Evolutionary conservation across 345 rosid genomes (phyloP).

Genomic region (Eutrema yunnanense): DNA sequence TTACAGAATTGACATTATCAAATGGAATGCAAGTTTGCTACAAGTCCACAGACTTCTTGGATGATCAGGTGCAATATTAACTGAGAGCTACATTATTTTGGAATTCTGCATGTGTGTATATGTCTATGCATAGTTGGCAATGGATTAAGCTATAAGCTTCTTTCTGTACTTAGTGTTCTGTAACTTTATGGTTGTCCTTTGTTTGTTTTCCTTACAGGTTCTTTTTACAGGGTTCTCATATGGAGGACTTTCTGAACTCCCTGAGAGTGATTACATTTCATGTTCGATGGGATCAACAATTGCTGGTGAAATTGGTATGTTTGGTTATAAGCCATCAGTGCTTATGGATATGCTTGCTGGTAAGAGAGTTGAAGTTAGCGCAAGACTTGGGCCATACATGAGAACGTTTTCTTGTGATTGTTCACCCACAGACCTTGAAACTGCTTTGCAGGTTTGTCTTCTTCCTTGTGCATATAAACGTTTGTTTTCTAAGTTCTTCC

Average conservation of each 20-base stretch:
- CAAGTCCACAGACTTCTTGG: conserved; percentile 77
- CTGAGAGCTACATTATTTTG: not conserved
- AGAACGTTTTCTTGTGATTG: conserved; percentile 84
- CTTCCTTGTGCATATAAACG: not conserved
- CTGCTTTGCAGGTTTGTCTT: conserved; percentile 84
- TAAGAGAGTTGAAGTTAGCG: conserved; percentile 86
- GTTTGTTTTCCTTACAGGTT: conserved; percentile 43
- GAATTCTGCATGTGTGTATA: not conserved
- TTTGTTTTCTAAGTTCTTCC: not conserved
- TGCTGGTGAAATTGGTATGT: conserved; percentile 89
- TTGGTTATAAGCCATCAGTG: conserved; percentile 81
- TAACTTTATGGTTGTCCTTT: conserved; percentile 12
- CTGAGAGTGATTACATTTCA: conserved; percentile 71
- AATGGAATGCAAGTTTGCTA: conserved; percentile 86
- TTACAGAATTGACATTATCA: conserved; percentile 70
- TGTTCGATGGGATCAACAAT: conserved; percentile 82
- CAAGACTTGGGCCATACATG: conserved; percentile 71
- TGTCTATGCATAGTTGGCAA: not conserved
- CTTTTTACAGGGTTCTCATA: conserved; percentile 88
- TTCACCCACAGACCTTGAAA: conserved; percentile 84
- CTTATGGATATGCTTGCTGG: conserved; percentile 95
- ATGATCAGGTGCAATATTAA: conserved; percentile 68
- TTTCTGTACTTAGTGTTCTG: not conserved
- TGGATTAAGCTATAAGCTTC: not conserved
- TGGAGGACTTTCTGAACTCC: conserved; percentile 91